These are phyloP conservation scores for Pseudogymnoascus sp. DNA, from an alignment of 2,329 filamentous ascomycete species.

Conservation along the genomic window DNA sequence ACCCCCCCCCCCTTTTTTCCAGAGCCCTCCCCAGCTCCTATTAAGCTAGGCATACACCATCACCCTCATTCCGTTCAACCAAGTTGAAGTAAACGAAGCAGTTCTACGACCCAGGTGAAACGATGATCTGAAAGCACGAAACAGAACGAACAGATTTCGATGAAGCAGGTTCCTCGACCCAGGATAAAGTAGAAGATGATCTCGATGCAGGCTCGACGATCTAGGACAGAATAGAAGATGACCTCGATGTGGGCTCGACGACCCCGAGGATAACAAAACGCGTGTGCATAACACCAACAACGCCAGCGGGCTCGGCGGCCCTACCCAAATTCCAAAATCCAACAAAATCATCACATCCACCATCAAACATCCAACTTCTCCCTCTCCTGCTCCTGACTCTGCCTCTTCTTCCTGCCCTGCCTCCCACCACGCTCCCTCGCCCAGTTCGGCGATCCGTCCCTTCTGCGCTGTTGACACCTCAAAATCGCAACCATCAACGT, in stretches of 20 bases:
- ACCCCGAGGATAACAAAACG: neutral
- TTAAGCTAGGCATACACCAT: neutral
- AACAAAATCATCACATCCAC: neutral
- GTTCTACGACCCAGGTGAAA: neutral
- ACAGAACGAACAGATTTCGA: neutral
- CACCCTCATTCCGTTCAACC: neutral
- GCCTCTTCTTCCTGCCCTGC: neutral
- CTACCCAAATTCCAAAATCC: neutral
- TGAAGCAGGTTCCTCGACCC: neutral
- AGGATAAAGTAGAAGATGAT: neutral
- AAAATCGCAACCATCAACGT: neutral
- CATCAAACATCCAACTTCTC: constrained; percentile 1
- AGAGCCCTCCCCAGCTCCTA: neutral
- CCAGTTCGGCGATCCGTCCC: neutral
- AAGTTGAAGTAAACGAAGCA: neutral
- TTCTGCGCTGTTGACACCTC: neutral
- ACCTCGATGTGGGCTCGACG: neutral
- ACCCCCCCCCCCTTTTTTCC: no score
- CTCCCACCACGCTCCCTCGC: neutral
- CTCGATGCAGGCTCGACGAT: neutral
- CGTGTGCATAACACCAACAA: neutral
- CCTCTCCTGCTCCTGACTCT: neutral
- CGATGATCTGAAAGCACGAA: neutral
- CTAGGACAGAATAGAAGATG: neutral
- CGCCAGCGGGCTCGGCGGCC: neutral